A percentile compares a stretch with the other conserved stretches of the same genome.
phyloP scores from a whole-genome alignment of 768 basidiomycete genomes.

The Agaricus blazei region DNA sequence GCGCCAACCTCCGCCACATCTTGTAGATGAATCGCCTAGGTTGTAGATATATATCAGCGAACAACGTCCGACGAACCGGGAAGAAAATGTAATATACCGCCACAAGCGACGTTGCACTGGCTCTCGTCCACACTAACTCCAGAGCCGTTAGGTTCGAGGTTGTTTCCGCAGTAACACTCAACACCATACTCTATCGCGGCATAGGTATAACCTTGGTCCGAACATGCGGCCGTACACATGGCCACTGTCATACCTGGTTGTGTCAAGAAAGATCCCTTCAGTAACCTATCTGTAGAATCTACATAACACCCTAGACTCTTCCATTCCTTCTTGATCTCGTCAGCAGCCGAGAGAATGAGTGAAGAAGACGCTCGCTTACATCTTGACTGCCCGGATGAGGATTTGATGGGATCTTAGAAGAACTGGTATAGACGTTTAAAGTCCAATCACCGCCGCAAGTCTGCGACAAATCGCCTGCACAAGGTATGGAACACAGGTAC shows the following conservation, averaged over 20 bases:
- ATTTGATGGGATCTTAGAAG: constrained; percentile 10
- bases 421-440: constrained; percentile 8
- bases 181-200: constrained; percentile 29
- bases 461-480: constrained; percentile 15
- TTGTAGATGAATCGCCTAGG: constrained; percentile 24
- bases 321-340: constrained; percentile 18
- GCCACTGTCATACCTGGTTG: constrained; percentile 25
- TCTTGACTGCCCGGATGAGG: constrained; percentile 12
- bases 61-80: neutral
- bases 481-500: constrained; percentile 14
- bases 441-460: constrained; percentile 17
- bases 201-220: constrained; percentile 21
- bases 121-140: constrained; percentile 11
- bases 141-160: constrained; percentile 16
- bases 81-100: constrained; percentile 19
- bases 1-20: constrained; percentile 30
- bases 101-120: constrained; percentile 26
- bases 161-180: constrained; percentile 30
- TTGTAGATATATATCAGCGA: neutral
- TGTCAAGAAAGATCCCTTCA: constrained; percentile 18
- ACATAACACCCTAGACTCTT: constrained; percentile 26
- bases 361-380: constrained; percentile 9
- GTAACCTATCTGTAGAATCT: constrained; percentile 24
- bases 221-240: constrained; percentile 23
- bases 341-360: neutral